Evolutionary conservation across 164 flowering plant genomes (phyloP), one percentile per base, ranked within the genome.

Genomic region (Magnolia officinalis): DNA sequence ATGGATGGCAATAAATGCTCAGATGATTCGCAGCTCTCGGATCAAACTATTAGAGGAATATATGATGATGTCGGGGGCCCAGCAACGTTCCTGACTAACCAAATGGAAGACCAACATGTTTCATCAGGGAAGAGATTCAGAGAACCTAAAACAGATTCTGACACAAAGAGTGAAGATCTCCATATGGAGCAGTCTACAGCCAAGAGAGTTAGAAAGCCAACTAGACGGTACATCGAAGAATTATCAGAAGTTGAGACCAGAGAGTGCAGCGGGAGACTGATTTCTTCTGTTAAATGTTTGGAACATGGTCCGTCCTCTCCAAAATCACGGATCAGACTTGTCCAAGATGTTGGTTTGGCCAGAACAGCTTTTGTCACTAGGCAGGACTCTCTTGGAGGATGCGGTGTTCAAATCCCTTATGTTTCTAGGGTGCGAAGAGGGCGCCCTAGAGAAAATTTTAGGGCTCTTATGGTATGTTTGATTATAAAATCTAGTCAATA

Each of bases 181-280:
- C 78, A 72, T 8, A 63, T 19, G 20, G 95, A 90, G 51, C 81
- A 88, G 26, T 77, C 80, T 76, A 87, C 83, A 63, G 85, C 82
- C 37, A 96, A 94, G 84, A 90, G 99, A 88, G 83, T 88, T 70
- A 80, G 99, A 74, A 96, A 91, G 83, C 99, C 99, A 29, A 96
- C 99, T 8, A 91, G 73, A 80, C 83, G 99, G 76, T 96, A 92
- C 76, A 94, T 96, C 82, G 98, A 96, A 87, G 98, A 95, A 84
- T 87, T 90, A 75, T 93, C 98, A 45, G 98, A 92, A 82, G 85
- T 76, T 52, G 99, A 91, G 66, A 75, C 81, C 14, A 77, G 82
- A 75, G 95, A 89, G 52, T 72, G 72, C 72, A 77, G 75, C 82
- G 94, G 82, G 73, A 92, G 81, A 80, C 79, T 73, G 19, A 69